These are phyloP conservation scores for Populus tomentosa DNA, from an alignment of 441 rosid genomes.

Conservation along the genomic window DNA sequence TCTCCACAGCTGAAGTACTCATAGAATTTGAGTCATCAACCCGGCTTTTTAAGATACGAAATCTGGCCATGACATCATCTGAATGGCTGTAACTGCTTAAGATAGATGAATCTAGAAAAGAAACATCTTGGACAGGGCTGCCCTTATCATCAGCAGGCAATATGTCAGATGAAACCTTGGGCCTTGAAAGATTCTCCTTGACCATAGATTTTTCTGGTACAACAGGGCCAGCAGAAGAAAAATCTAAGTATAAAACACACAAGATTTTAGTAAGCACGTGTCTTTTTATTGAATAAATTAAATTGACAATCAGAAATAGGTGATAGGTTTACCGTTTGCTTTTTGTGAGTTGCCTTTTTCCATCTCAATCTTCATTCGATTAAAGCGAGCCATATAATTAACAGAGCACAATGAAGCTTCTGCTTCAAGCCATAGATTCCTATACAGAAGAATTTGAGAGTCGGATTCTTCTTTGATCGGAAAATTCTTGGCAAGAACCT, in stretches of 20 bases:
- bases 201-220: constrained; percentile 24
- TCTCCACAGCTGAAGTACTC: background rate
- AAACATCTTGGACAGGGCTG: background rate
- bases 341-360: constrained; percentile 32
- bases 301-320: background rate
- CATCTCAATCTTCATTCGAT: constrained; percentile 54
- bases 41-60: background rate
- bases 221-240: constrained; percentile 27
- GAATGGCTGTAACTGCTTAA: background rate
- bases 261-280: background rate
- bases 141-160: background rate
- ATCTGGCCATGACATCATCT: background rate
- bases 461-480: constrained; percentile 46
- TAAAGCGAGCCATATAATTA: constrained; percentile 64
- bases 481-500: constrained; percentile 58
- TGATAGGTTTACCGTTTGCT: constrained; percentile 34
- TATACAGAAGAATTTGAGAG: constrained; percentile 59
- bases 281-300: background rate
- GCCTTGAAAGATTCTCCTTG: constrained; percentile 23
- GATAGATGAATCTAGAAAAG: background rate
- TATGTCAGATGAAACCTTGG: constrained; percentile 18
- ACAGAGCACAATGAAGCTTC: constrained; percentile 81
- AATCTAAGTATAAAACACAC: constrained; percentile 4
- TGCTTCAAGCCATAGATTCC: constrained; percentile 96
- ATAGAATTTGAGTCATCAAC: background rate